A percentile compares a stretch with the other conserved stretches of the same genome.
Conservation (phyloP, 2,329 filamentous ascomycete genomes). For the Monilinia vaccinii-corymbosi region DNA sequence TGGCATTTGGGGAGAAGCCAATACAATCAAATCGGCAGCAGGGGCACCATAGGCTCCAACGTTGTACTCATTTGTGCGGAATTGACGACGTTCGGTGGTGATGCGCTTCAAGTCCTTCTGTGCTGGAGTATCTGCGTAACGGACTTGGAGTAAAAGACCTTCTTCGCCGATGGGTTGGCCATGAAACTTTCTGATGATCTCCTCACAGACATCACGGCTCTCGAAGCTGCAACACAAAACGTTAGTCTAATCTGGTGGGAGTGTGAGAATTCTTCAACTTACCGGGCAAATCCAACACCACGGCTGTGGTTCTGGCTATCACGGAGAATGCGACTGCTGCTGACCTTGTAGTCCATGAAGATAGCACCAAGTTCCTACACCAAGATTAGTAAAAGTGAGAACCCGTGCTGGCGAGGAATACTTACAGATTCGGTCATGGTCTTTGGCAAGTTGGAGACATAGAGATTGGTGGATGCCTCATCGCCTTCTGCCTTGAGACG, state of each 20-base stretch:
- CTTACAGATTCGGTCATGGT: slow-evolving; percentile 81
- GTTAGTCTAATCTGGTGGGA: slow-evolving; percentile 1
- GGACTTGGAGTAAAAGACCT: slow-evolving; percentile 79
- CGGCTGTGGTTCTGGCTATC: slow-evolving; percentile 88
- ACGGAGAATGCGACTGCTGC: slow-evolving; percentile 91
- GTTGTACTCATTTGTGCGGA: slow-evolving; percentile 93
- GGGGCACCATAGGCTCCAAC: slow-evolving; percentile 56
- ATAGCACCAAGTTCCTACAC: slow-evolving; percentile 64
- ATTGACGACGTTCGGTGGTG: slow-evolving; percentile 89
- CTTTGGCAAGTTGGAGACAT: slow-evolving; percentile 94
- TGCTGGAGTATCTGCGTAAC: slow-evolving; percentile 91
- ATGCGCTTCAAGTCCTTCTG: slow-evolving; percentile 96
- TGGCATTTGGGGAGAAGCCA: slow-evolving; percentile 42
- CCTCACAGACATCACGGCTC: slow-evolving; percentile 77
- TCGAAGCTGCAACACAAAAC: slow-evolving; percentile 60
- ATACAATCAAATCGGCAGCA: slow-evolving; percentile 25
- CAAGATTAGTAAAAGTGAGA: slow-evolving; percentile 21
- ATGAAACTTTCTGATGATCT: slow-evolving; percentile 80
- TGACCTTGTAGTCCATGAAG: slow-evolving; percentile 71
- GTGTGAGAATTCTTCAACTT: slow-evolving; percentile 26
- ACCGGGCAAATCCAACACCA: slow-evolving; percentile 96
- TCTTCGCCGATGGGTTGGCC: slow-evolving; percentile 69
- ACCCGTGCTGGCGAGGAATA: slow-evolving; percentile 15
- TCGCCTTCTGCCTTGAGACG: slow-evolving; percentile 95
- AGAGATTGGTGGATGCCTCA: slow-evolving; percentile 83